These are phyloP conservation scores for Cucurbita argyrosperma DNA, from an alignment of 306 rosid species.

Conservation along the genomic window DNA sequence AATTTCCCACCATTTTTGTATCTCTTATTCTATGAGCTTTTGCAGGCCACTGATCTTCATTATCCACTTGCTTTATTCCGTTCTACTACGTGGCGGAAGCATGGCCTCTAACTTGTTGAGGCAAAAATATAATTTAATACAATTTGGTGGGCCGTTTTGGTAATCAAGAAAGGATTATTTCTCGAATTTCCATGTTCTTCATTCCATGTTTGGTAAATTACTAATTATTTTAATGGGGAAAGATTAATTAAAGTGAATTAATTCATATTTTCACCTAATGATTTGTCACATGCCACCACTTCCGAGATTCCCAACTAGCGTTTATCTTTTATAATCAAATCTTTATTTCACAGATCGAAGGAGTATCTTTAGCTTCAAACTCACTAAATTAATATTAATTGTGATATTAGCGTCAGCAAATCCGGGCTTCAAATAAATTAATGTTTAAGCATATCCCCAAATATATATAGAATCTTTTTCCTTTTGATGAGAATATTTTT, in stretches of 20 bases:
- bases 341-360: not conserved
- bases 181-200: not conserved
- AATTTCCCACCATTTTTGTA: constrained; percentile 4
- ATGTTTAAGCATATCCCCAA: not conserved
- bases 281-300: not conserved
- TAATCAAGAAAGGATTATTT: not conserved
- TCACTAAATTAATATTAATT: not conserved
- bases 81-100: constrained; percentile 48
- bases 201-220: not conserved
- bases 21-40: not conserved
- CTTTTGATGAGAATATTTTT: not conserved
- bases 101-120: constrained; percentile 29
- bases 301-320: not conserved
- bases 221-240: not conserved
- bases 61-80: constrained; percentile 44
- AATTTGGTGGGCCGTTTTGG: not conserved
- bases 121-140: not conserved
- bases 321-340: not conserved
- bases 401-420: not conserved
- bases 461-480: not conserved
- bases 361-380: not conserved
- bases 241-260: not conserved
- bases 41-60: constrained; percentile 22
- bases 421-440: not conserved
- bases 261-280: not conserved